Conservation (phyloP, 352 stramenopile genomes). For the Thalassiosira mediterranea region DNA sequence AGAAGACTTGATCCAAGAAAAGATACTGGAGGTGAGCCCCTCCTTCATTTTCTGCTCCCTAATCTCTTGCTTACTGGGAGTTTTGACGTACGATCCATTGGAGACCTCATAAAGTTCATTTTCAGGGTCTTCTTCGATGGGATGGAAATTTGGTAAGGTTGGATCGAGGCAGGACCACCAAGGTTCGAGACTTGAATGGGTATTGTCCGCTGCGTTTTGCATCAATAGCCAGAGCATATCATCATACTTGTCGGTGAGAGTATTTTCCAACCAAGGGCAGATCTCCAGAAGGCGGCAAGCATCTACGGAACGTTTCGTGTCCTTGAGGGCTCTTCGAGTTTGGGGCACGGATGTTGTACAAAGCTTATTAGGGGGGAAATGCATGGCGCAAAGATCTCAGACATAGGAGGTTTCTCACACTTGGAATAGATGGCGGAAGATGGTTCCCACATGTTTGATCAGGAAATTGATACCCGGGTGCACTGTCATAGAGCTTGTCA, state of each 20-base stretch:
- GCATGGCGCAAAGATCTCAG: background rate
- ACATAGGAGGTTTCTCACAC: slow-evolving; percentile 25
- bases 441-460: slow-evolving; percentile 70
- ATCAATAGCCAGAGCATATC: slow-evolving; percentile 73
- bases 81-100: slow-evolving; percentile 24
- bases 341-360: no score
- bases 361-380: background rate
- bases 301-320: slow-evolving; percentile 55
- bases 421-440: slow-evolving; percentile 71
- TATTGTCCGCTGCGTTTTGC: slow-evolving; percentile 53
- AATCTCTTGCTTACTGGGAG: slow-evolving; percentile 29
- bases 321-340: slow-evolving; percentile 53
- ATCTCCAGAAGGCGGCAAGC: slow-evolving; percentile 52
- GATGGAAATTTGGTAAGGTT: slow-evolving; percentile 62
- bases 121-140: slow-evolving; percentile 35
- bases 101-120: slow-evolving; percentile 14
- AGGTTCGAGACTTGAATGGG: slow-evolving; percentile 60
- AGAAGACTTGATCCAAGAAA: slow-evolving; percentile 11
- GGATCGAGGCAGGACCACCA: slow-evolving; percentile 68
- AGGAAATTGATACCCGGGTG: slow-evolving; percentile 73
- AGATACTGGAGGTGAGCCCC: background rate
- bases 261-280: slow-evolving; percentile 49
- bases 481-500: slow-evolving; percentile 22
- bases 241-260: slow-evolving; percentile 58
- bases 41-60: slow-evolving; percentile 33